These are phyloP conservation scores for Gentiana straminea DNA, from an alignment of 257 asterid species.

Conservation along the genomic window DNA sequence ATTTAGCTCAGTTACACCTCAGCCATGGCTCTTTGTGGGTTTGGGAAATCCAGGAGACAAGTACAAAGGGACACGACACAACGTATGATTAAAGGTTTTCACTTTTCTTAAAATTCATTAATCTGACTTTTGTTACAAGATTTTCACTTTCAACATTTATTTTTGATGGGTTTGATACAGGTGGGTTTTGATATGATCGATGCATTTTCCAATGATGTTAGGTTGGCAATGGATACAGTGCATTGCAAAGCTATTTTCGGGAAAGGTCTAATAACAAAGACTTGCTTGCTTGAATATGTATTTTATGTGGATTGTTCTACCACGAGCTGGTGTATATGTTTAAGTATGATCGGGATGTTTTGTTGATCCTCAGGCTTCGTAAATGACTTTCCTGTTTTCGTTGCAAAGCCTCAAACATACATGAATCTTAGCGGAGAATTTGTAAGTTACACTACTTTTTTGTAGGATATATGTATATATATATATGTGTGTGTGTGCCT, in stretches of 20 bases:
- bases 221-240: slow-evolving; percentile 67
- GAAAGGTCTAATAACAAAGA: too few relatives aligned
- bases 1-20: slow-evolving; percentile 33
- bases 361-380: too few relatives aligned
- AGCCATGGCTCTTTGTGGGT: slow-evolving; percentile 90
- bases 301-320: too few relatives aligned
- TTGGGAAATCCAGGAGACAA: slow-evolving; percentile 94
- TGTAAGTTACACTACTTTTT: slow-evolving; percentile 61
- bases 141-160: background rate
- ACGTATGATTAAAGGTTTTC: slow-evolving; percentile 20
- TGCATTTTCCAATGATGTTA: slow-evolving; percentile 56
- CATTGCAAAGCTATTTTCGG: too few relatives aligned
- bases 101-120: background rate
- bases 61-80: slow-evolving; percentile 70
- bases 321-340: too few relatives aligned
- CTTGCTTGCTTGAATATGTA: too few relatives aligned
- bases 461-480: slow-evolving; percentile 25
- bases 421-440: too few relatives aligned
- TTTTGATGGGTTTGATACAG: slow-evolving; percentile 10
- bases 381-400: too few relatives aligned
- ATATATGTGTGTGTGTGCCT: background rate
- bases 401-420: too few relatives aligned
- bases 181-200: slow-evolving; percentile 78
- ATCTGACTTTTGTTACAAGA: background rate
- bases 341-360: too few relatives aligned